Percentiles rank a stretch among this genome's conserved stretches.
These are phyloP conservation scores for Parathielavia hyrcaniae DNA, from an alignment of 495 filamentous ascomycete genomes.

Conservation along the genomic window DNA sequence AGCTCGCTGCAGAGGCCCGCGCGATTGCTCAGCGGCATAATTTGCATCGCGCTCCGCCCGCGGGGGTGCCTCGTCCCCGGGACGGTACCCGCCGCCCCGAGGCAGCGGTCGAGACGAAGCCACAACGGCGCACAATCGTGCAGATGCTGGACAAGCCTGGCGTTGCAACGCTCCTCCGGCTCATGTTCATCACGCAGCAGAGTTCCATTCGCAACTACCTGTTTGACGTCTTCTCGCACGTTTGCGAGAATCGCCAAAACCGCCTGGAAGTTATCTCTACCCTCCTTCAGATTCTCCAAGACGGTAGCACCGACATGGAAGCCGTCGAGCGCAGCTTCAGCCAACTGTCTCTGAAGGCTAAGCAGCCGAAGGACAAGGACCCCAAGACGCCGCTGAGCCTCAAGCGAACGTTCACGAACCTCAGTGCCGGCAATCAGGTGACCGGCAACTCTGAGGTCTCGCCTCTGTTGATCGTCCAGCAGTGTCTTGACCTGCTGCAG, in stretches of 20 bases:
- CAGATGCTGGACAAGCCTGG: slow-evolving; percentile 97
- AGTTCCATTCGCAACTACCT: slow-evolving; percentile 69
- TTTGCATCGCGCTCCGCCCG: slow-evolving; percentile 21
- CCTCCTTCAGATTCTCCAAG: slow-evolving; percentile 89
- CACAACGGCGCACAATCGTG: slow-evolving; percentile 68
- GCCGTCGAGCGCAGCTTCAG: slow-evolving; percentile 94
- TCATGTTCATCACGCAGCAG: slow-evolving; percentile 94
- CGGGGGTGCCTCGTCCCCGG: slow-evolving; percentile 22
- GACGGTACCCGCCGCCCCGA: slow-evolving; percentile 29
- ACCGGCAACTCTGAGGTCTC: slow-evolving; percentile 70
- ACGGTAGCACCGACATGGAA: slow-evolving; percentile 85
- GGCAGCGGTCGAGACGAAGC: slow-evolving; percentile 47
- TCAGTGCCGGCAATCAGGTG: slow-evolving; percentile 43
- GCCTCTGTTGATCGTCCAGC: slow-evolving; percentile 89
- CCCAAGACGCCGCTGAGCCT: slow-evolving; percentile 73
- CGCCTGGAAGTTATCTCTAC: slow-evolving; percentile 90
- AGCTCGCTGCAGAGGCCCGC: slow-evolving; percentile 79
- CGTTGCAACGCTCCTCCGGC: slow-evolving; percentile 82
- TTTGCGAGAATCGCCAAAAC: slow-evolving; percentile 91
- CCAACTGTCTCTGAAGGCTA: slow-evolving; percentile 84
- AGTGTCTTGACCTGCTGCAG: slow-evolving; percentile 77
- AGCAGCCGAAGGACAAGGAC: slow-evolving; percentile 58
- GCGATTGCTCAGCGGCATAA: slow-evolving; percentile 40
- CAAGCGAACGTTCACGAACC: slow-evolving; percentile 61
- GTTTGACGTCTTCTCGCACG: slow-evolving; percentile 76